Base-by-base conservation (phyloP, 2,329 filamentous ascomycete species). In the Colletotrichum liriopes region DNA sequence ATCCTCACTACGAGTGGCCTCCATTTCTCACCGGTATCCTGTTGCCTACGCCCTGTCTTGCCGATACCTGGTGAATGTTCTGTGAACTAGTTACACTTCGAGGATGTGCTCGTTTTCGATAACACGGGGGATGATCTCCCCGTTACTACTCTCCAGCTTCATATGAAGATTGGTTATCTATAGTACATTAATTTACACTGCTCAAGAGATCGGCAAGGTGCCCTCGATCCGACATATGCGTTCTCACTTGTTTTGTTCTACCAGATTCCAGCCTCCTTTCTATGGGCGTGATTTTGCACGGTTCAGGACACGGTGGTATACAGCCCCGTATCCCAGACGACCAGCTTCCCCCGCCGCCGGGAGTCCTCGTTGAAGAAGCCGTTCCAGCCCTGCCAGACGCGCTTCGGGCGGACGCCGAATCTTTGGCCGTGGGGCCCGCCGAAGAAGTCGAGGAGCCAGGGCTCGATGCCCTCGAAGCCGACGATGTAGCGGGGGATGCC, bases 301-400 rank as follows among this genome's bases (percentile, higher is more conserved):
- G 29, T 5, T 41, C 45, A 65, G 8, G 67, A 58, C 26, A 45
- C 32, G 12, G 62, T 63, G 20, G 55, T 68, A 60, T 81, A 82
- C 23, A 84, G 68, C 5, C 83, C 83, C 3, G 86, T 87, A 55
- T 89, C 86, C 90, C 90, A 92, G 23, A 92, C 88, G 37, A 91
- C 83, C 74, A 92, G 82, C 73, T 84, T 83, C 0, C 90, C 90
- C 2, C 82, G 79, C 67, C 90, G 84, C 66, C 90, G 83, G 81
- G 83, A 85, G 77, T 92, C 90, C 78, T 92, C 90, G 74, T 89
- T 89, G 78, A 91, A 91, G 59, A 90, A 81, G 14, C 89, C 90
- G 77, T 92, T 92, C 80, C 86, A 89, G 3, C 83, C 85, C 49
- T 82, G 82, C 90, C 90, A 92, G 9, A 85, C 87, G 74, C 85